These are phyloP conservation scores for Rosa chinensis DNA, from an alignment of 306 rosid species.

Conservation along the genomic window DNA sequence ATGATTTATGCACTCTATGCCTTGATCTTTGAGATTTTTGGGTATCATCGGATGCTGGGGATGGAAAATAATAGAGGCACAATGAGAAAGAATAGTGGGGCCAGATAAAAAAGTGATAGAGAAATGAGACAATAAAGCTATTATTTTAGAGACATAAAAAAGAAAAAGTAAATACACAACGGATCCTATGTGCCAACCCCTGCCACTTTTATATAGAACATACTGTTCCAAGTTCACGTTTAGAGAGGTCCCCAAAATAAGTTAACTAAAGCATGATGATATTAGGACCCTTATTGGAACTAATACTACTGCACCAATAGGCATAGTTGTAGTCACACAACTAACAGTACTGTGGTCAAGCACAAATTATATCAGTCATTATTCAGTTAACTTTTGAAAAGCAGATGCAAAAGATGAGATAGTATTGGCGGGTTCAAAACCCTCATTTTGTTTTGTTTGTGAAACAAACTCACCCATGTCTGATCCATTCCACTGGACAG, in stretches of 20 bases:
- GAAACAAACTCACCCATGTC: slow-evolving; percentile 74
- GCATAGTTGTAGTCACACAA: slow-evolving; percentile 23
- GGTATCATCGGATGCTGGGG: slow-evolving; percentile 87
- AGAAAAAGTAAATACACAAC: slow-evolving; percentile 53
- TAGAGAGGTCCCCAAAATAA: slow-evolving; percentile 38
- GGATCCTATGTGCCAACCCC: slow-evolving; percentile 85
- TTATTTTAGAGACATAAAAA: slow-evolving; percentile 40
- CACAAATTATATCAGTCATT: slow-evolving; percentile 27
- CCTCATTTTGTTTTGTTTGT: neutral
- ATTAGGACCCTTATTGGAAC: slow-evolving; percentile 10
- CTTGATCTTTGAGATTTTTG: slow-evolving; percentile 89
- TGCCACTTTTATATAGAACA: slow-evolving; percentile 30
- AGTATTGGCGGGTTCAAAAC: slow-evolving; percentile 1
- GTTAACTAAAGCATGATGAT: slow-evolving; percentile 26
- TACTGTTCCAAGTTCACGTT: slow-evolving; percentile 36
- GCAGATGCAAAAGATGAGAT: slow-evolving; percentile 4
- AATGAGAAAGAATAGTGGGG: slow-evolving; percentile 48
- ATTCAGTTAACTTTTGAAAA: slow-evolving; percentile 18
- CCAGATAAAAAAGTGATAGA: slow-evolving; percentile 42
- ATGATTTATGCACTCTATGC: slow-evolving; percentile 80
- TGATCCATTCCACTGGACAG: slow-evolving; percentile 76
- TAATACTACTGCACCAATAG: slow-evolving; percentile 5
- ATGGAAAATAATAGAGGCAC: slow-evolving; percentile 34
- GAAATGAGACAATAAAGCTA: slow-evolving; percentile 39
- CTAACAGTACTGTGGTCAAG: slow-evolving; percentile 10